These are phyloP conservation scores for Neofusicoccum cordaticola DNA, from an alignment of 2,329 filamentous ascomycete genomes.

Conservation along the genomic window DNA sequence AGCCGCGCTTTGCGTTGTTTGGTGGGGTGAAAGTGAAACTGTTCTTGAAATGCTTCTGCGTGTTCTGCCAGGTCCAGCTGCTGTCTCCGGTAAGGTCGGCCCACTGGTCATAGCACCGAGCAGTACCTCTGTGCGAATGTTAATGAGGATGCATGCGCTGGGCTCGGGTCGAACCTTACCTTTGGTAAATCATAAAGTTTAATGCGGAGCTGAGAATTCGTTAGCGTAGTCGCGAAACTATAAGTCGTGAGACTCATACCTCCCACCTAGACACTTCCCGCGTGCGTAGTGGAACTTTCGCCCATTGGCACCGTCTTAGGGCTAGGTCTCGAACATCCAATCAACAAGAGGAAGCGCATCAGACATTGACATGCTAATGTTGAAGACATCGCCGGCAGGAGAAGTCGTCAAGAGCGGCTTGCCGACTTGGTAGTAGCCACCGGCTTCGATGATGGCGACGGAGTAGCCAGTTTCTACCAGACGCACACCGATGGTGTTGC, in stretches of 20 bases:
- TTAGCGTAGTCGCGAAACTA: conserved; percentile 19
- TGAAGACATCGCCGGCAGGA: conserved; percentile 25
- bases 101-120: conserved; percentile 27
- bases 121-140: conserved; percentile 16
- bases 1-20: conserved; percentile 23
- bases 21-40: conserved; percentile 30
- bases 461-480: conserved; percentile 19
- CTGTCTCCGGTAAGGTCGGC: conserved; percentile 31
- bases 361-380: conserved; percentile 20
- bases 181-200: conserved; percentile 29
- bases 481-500: conserved; percentile 24
- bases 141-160: background rate
- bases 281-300: conserved; percentile 27
- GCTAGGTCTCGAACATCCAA: conserved; percentile 30
- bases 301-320: conserved; percentile 24
- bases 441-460: conserved; percentile 31
- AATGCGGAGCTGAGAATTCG: conserved; percentile 22
- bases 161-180: background rate
- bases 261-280: conserved; percentile 32
- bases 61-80: conserved; percentile 28
- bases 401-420: conserved; percentile 23
- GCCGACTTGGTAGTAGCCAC: conserved; percentile 33
- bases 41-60: conserved; percentile 31
- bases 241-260: background rate
- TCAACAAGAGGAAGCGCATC: conserved; percentile 29